A percentile compares a stretch with the other conserved stretches of the same genome.
Conservation (phyloP, 129 eudicot species). For the Glebionis coronaria region DNA sequence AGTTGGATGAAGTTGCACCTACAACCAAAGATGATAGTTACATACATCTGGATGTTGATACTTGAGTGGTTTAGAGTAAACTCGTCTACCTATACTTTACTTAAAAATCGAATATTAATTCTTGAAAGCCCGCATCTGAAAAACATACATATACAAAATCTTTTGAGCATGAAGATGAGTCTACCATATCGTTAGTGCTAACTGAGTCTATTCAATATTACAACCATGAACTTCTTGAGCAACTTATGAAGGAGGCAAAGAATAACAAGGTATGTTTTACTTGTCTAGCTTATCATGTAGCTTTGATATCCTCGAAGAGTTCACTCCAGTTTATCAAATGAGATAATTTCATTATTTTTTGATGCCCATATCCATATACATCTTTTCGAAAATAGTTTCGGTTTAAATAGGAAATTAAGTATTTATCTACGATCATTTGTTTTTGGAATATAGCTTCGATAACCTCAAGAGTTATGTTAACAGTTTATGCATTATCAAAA, state of each 20-base stretch:
- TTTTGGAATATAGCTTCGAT: background rate
- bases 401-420: too few relatives aligned
- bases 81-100: conserved; percentile 8
- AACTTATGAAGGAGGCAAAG: conserved; percentile 64
- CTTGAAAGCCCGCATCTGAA: conserved; percentile 16
- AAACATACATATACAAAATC: conserved; percentile 21
- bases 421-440: too few relatives aligned
- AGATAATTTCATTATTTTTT: background rate
- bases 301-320: background rate
- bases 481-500: too few relatives aligned
- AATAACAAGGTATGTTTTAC: conserved; percentile 55
- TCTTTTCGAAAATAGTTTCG: background rate
- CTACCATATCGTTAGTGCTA: conserved; percentile 25
- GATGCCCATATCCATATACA: too few relatives aligned
- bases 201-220: conserved; percentile 46
- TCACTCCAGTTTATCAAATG: background rate
- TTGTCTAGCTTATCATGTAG: background rate
- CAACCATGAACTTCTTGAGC: conserved; percentile 55
- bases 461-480: background rate
- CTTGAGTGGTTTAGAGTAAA: conserved; percentile 13
- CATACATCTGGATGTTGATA: conserved; percentile 20
- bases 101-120: conserved; percentile 24
- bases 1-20: conserved; percentile 18
- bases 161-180: conserved; percentile 36
- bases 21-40: background rate